These are phyloP conservation scores for Didymella pomorum DNA, from an alignment of 2,329 filamentous ascomycete species.

Conservation along the genomic window DNA sequence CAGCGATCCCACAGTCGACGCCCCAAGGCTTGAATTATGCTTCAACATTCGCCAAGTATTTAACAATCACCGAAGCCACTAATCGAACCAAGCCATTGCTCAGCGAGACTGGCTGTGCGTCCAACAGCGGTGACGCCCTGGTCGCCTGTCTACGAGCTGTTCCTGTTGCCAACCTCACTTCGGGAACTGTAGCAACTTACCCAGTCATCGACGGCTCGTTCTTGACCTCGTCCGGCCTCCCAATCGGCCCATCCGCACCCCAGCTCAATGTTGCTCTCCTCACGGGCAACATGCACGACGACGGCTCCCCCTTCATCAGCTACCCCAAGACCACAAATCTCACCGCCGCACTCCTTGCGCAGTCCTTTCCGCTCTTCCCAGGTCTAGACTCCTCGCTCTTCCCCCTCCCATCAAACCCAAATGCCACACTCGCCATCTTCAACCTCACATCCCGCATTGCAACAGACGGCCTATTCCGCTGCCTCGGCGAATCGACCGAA, in stretches of 20 bases:
- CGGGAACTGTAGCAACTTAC: conserved; percentile 27
- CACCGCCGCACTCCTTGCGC: conserved; percentile 27
- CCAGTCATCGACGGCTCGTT: conserved; percentile 46
- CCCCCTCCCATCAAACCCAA: conserved; percentile 31
- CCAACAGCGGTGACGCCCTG: conserved; percentile 12
- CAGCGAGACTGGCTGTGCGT: conserved; percentile 36
- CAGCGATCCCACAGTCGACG: conserved; percentile 53
- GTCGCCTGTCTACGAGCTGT: conserved; percentile 37
- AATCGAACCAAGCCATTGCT: conserved; percentile 33
- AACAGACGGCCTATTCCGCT: conserved; percentile 45
- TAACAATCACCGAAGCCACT: conserved; percentile 34
- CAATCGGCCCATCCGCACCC: conserved; percentile 29
- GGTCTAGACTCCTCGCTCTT: conserved; percentile 24
- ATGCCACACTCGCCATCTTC: conserved; percentile 48
- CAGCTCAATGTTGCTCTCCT: conserved; percentile 34
- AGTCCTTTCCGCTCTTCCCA: conserved; percentile 22
- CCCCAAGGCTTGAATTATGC: conserved; percentile 34
- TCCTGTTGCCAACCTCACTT: conserved; percentile 28
- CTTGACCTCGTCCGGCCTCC: conserved; percentile 34
- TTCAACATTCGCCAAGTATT: conserved; percentile 34
- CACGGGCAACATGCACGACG: conserved; percentile 43
- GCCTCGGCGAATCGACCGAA: conserved; percentile 42
- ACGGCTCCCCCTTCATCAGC: conserved; percentile 41
- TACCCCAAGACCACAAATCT: conserved; percentile 36
- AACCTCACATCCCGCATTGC: conserved; percentile 43